Conservation (phyloP, 148 eudicot species). For the Vaccinium myrtillus region DNA sequence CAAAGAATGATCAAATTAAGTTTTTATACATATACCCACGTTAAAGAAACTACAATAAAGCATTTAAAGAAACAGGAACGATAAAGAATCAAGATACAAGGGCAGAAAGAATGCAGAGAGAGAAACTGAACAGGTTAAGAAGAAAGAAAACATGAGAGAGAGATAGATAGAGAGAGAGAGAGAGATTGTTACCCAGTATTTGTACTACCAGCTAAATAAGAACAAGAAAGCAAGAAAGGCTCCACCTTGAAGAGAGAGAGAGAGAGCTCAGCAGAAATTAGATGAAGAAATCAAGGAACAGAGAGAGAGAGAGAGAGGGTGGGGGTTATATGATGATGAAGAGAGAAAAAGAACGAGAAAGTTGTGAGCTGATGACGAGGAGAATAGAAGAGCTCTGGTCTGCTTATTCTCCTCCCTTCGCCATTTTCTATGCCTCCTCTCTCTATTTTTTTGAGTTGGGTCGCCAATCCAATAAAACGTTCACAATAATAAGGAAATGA, state of each 20-base stretch:
- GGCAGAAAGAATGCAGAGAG: background rate
- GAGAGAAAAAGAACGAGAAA: conserved; percentile 12
- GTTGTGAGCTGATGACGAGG: conserved; percentile 18
- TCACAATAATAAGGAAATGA: background rate
- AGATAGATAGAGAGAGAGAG: background rate
- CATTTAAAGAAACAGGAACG: background rate
- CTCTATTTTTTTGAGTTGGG: background rate
- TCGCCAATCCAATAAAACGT: background rate
- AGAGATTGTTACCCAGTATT: conserved; percentile 10
- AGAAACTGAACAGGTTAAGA: background rate
- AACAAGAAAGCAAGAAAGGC: conserved; percentile 11
- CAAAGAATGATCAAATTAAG: background rate
- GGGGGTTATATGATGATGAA: background rate
- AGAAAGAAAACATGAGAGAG: background rate
- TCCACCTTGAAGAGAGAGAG: background rate
- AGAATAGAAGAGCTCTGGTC: conserved; percentile 16
- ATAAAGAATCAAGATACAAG: background rate
- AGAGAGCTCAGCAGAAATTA: conserved; percentile 13
- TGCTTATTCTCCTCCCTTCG: conserved; percentile 26
- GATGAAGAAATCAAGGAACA: background rate
- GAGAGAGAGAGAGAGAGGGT: background rate
- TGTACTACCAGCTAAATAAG: background rate
- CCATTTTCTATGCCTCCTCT: conserved; percentile 51
- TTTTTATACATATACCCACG: background rate
- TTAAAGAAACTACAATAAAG: background rate